Evolutionary conservation across 1,284 basidiomycete genomes (phyloP).

Genomic region (Pulchroboletus neoregius): DNA sequence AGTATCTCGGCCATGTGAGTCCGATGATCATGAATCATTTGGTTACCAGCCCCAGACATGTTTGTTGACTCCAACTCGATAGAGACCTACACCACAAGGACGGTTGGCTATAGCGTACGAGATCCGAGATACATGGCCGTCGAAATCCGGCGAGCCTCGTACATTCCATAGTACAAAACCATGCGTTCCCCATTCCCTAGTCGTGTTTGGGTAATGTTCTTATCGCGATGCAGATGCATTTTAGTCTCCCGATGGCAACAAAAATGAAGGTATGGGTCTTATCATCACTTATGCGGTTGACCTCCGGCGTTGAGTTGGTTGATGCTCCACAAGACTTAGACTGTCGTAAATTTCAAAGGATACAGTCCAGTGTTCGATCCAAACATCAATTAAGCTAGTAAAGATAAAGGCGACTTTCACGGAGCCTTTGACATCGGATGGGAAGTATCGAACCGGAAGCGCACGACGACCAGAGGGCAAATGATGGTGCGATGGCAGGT

Average conservation of each 20-base stretch:
- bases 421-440: slow-evolving; percentile 82
- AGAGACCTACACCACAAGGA: too few species aligned
- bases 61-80: too few species aligned
- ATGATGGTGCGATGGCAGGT: slow-evolving; percentile 53
- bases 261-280: slow-evolving; percentile 56
- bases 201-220: slow-evolving; percentile 50
- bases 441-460: slow-evolving; percentile 48
- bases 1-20: too few species aligned
- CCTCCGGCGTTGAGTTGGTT: too few species aligned
- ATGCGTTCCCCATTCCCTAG: slow-evolving; percentile 66
- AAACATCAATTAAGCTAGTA: slow-evolving; percentile 58
- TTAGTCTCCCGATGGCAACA: slow-evolving; percentile 50
- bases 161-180: slow-evolving; percentile 59
- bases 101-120: slow-evolving; percentile 20
- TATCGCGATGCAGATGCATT: slow-evolving; percentile 58
- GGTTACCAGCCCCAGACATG: too few species aligned
- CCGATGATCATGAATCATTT: too few species aligned
- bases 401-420: slow-evolving; percentile 72
- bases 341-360: too few species aligned
- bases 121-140: slow-evolving; percentile 28
- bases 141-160: too few species aligned
- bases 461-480: slow-evolving; percentile 28
- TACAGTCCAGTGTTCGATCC: slow-evolving; percentile 67
- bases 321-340: too few species aligned
- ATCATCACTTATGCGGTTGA: background rate